A percentile compares a stretch with the other conserved stretches of the same genome.
Conservation (phyloP, 2,329 filamentous ascomycete genomes). For the Hypoxylon sp. region DNA sequence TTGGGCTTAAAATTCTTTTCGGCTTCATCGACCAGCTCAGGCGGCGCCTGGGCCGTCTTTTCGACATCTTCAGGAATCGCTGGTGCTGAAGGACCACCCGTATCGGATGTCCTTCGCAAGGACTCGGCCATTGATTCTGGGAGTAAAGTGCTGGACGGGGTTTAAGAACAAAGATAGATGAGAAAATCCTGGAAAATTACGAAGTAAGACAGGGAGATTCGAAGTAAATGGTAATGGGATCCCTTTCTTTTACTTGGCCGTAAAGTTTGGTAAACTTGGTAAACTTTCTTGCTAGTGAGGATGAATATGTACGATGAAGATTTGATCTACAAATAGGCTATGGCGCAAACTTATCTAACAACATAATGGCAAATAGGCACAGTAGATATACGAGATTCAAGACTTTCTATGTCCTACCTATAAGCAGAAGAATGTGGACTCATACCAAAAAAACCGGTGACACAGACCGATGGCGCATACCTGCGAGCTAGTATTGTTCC, state of each 20-base stretch:
- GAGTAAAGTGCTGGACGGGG: slow-evolving; percentile 10
- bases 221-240: slow-evolving; percentile 10
- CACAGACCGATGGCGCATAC: slow-evolving; percentile 10
- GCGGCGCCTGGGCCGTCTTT: slow-evolving; percentile 20
- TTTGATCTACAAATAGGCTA: slow-evolving; percentile 14
- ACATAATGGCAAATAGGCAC: background rate
- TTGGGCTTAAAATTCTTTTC: slow-evolving; percentile 66
- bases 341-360: background rate
- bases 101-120: slow-evolving; percentile 36
- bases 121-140: slow-evolving; percentile 39
- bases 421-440: slow-evolving; percentile 16
- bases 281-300: slow-evolving; percentile 23
- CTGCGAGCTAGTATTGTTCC: slow-evolving; percentile 1
- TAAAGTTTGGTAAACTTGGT: slow-evolving; percentile 19
- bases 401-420: slow-evolving; percentile 9
- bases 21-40: slow-evolving; percentile 44
- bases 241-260: slow-evolving; percentile 18
- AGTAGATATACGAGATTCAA: slow-evolving; percentile 15
- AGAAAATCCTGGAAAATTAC: slow-evolving; percentile 13
- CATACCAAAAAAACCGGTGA: slow-evolving; percentile 3
- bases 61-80: slow-evolving; percentile 38
- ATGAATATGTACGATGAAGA: slow-evolving; percentile 1
- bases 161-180: slow-evolving; percentile 9
- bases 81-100: slow-evolving; percentile 25
- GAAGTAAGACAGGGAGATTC: slow-evolving; percentile 9